A percentile compares a stretch with the other conserved stretches of the same genome.
Conservation (phyloP, 2,329 filamentous ascomycete species). For the Trichoderma brevicompactum region DNA sequence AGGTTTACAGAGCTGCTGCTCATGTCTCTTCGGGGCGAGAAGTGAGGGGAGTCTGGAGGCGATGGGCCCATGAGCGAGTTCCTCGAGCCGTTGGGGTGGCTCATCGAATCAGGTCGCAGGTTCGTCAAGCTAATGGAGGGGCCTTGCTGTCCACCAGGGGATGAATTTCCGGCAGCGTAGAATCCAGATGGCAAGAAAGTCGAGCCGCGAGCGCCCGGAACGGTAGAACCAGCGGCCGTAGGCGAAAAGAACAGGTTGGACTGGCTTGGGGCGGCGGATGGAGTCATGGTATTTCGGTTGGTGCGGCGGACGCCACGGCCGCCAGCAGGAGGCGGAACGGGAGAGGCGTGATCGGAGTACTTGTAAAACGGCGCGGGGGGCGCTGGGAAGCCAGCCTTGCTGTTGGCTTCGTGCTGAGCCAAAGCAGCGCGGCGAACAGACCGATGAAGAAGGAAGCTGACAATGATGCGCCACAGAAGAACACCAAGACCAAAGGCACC, state of each 20-base stretch:
- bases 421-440: constrained; percentile 86
- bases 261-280: constrained; percentile 62
- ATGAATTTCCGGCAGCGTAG: constrained; percentile 72
- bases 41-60: constrained; percentile 68
- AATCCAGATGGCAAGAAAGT: constrained; percentile 89
- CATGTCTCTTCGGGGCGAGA: constrained; percentile 54
- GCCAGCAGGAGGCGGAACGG: constrained; percentile 48
- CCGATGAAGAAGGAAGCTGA: constrained; percentile 89
- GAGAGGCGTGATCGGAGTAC: constrained; percentile 63
- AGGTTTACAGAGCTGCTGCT: constrained; percentile 71
- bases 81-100: constrained; percentile 49
- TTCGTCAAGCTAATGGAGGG: constrained; percentile 65
- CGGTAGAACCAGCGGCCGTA: constrained; percentile 72
- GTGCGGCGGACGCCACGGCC: constrained; percentile 58
- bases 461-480: constrained; percentile 82
- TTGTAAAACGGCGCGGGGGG: constrained; percentile 67
- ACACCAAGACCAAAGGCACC: constrained; percentile 82
- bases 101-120: constrained; percentile 62
- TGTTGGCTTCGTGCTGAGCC: constrained; percentile 70
- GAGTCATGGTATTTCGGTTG: constrained; percentile 53
- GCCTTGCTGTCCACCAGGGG: constrained; percentile 51
- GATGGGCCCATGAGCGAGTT: constrained; percentile 52
- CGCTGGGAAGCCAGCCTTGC: constrained; percentile 67
- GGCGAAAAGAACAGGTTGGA: constrained; percentile 93
- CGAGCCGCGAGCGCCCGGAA: constrained; percentile 68